These are phyloP conservation scores for Cyberlindnera sargentensis DNA, from an alignment of 805 yeast species.

Conservation along the genomic window DNA sequence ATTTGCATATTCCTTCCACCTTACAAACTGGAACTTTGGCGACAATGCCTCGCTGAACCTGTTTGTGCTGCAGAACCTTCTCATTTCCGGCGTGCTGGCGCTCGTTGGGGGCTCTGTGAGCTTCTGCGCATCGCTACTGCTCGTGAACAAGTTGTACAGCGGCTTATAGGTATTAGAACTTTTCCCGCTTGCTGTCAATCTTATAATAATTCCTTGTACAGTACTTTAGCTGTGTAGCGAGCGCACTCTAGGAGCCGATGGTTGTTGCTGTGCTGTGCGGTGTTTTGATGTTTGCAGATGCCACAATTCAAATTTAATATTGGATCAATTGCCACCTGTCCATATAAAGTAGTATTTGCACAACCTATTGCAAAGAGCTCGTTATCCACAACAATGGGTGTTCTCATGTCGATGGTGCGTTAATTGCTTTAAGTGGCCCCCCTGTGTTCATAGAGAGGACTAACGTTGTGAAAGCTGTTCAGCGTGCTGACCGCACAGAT, in stretches of 20 bases:
- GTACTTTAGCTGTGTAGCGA: no score
- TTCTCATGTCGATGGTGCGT: constrained; percentile 19
- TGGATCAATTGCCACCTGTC: no score
- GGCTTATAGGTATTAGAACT: background rate
- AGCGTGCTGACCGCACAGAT: constrained; percentile 45
- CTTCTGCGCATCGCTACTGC: constrained; percentile 12
- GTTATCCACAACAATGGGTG: constrained; percentile 12
- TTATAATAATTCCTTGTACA: no score
- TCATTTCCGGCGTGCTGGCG: constrained; percentile 19
- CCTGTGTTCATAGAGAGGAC: background rate
- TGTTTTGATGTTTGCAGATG: no score
- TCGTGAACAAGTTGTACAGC: constrained; percentile 17
- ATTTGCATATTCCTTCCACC: constrained; percentile 20
- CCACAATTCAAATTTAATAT: no score
- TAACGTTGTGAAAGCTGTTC: constrained; percentile 27
- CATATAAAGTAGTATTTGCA: no score
- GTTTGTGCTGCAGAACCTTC: constrained; percentile 19
- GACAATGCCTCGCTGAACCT: constrained; percentile 20
- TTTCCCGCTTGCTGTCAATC: no score
- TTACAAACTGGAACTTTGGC: constrained; percentile 24
- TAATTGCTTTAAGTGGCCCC: no score
- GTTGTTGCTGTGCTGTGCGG: no score
- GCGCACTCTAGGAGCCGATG: no score
- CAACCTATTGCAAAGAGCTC: no score
- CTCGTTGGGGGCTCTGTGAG: constrained; percentile 20